Evolutionary conservation across 177 flowering plant species (phyloP).

Genomic region (Telopea speciosissima): DNA sequence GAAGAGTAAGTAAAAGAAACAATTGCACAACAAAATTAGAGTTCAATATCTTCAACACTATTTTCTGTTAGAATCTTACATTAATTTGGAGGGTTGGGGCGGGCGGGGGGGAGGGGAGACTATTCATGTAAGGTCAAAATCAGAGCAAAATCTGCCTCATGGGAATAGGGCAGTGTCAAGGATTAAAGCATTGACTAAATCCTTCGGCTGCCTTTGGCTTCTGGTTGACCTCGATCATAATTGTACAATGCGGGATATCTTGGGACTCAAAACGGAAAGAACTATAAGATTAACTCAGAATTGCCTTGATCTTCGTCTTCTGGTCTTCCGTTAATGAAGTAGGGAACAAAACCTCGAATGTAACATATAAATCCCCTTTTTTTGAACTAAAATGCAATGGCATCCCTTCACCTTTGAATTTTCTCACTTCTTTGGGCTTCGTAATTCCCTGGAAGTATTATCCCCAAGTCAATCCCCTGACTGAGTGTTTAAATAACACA

Average conservation of each 20-base stretch:
- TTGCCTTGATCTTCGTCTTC: constrained; percentile 66
- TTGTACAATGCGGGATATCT: constrained; percentile 15
- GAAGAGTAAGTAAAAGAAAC: no score
- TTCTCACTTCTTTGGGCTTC: constrained; percentile 89
- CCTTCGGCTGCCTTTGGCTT: constrained; percentile 3
- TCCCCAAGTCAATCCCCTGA: not conserved
- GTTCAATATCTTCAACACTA: no score
- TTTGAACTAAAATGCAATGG: constrained; percentile 77
- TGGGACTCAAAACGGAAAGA: constrained; percentile 8
- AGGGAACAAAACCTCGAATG: constrained; percentile 90
- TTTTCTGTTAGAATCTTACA: no score
- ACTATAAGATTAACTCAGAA: constrained; percentile 39
- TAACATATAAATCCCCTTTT: constrained; percentile 83
- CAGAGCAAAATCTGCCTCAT: no score
- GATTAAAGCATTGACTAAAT: not conserved
- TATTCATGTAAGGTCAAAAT: no score
- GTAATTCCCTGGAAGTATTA: constrained; percentile 65
- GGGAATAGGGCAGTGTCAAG: no score
- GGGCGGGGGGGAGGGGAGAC: no score
- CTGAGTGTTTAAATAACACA: not conserved
- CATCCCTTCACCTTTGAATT: constrained; percentile 96
- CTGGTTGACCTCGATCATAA: constrained; percentile 4
- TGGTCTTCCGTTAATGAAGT: constrained; percentile 79
- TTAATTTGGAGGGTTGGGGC: no score
- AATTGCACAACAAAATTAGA: no score